Percentiles rank a stretch among this genome's conserved stretches.
These are phyloP conservation scores for Paxillus ammoniavirescens DNA, from an alignment of 768 basidiomycete species.

Conservation along the genomic window DNA sequence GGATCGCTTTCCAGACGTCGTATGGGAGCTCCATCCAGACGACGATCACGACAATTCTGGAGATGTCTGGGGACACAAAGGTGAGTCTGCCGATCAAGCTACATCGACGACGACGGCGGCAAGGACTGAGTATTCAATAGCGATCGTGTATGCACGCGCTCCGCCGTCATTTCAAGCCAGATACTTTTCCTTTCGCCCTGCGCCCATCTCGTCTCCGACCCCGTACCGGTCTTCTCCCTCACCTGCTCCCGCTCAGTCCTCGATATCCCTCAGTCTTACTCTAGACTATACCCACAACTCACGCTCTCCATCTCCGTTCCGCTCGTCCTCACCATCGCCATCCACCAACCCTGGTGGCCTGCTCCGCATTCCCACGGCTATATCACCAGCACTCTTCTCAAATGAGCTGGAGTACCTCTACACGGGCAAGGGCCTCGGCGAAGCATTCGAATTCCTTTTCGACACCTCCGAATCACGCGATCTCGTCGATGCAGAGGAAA, in stretches of 20 bases:
- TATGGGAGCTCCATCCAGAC: constrained; percentile 78
- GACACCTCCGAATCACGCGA: constrained; percentile 49
- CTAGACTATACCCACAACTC: constrained; percentile 40
- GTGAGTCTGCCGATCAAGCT: constrained; percentile 39
- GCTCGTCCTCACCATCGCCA: constrained; percentile 45
- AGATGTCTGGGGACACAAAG: constrained; percentile 92
- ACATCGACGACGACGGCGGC: not conserved
- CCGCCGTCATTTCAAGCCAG: constrained; percentile 88
- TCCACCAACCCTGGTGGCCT: constrained; percentile 43
- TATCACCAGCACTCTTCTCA: constrained; percentile 78
- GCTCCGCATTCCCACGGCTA: constrained; percentile 63
- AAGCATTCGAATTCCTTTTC: constrained; percentile 85
- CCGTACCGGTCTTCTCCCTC: constrained; percentile 50
- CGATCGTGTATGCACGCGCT: constrained; percentile 92
- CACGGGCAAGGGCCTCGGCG: constrained; percentile 86
- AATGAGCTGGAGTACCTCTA: constrained; percentile 95
- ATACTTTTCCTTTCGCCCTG: constrained; percentile 78
- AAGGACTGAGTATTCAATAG: constrained; percentile 36
- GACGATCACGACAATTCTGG: constrained; percentile 49
- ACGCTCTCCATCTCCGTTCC: constrained; percentile 46
- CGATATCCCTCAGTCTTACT: constrained; percentile 53
- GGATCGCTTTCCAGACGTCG: constrained; percentile 93
- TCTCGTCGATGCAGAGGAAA: constrained; percentile 49
- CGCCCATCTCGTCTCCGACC: constrained; percentile 48
- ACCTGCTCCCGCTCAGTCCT: constrained; percentile 56